A percentile compares a stretch with the other conserved stretches of the same genome.
These are phyloP conservation scores for Dactylellina drechsleri DNA, from an alignment of 2,329 filamentous ascomycete genomes.

Conservation along the genomic window DNA sequence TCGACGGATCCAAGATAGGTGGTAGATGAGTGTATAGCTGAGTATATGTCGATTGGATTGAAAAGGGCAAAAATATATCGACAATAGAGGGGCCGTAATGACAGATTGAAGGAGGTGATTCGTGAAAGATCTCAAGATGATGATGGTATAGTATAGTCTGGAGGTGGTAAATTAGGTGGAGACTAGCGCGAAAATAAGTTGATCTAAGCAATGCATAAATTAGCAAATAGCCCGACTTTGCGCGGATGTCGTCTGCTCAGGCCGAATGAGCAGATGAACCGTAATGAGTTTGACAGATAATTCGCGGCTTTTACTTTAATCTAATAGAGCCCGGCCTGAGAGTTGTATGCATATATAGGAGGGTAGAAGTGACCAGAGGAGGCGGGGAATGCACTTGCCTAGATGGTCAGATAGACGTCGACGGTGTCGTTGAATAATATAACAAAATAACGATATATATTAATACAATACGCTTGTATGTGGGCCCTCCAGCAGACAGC, in stretches of 20 bases:
- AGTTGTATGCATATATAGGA: not conserved
- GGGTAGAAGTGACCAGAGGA: not conserved
- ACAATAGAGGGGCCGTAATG: not conserved
- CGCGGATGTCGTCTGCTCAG: constrained; percentile 28
- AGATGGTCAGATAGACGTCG: too few relatives aligned
- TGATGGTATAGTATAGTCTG: not conserved
- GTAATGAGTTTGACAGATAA: constrained; percentile 10
- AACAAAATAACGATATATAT: not conserved
- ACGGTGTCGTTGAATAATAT: not conserved
- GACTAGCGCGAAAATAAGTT: constrained; percentile 18
- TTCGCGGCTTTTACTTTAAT: not conserved
- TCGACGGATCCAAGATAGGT: constrained; percentile 20
- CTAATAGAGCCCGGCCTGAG: not conserved
- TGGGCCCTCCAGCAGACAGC: too few relatives aligned
- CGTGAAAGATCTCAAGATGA: not conserved
- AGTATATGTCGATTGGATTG: constrained; percentile 2
- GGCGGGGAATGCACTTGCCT: not conserved
- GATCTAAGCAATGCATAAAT: constrained; percentile 42
- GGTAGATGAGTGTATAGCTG: not conserved
- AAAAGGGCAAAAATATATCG: not conserved
- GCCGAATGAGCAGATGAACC: constrained; percentile 1
- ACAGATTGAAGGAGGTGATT: constrained; percentile 2
- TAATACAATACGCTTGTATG: too few relatives aligned
- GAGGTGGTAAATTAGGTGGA: constrained; percentile 14
- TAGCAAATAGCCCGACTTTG: constrained; percentile 38